Conservation (phyloP, 2,329 filamentous ascomycete genomes). For the Pseudohalonectria lignicola region DNA sequence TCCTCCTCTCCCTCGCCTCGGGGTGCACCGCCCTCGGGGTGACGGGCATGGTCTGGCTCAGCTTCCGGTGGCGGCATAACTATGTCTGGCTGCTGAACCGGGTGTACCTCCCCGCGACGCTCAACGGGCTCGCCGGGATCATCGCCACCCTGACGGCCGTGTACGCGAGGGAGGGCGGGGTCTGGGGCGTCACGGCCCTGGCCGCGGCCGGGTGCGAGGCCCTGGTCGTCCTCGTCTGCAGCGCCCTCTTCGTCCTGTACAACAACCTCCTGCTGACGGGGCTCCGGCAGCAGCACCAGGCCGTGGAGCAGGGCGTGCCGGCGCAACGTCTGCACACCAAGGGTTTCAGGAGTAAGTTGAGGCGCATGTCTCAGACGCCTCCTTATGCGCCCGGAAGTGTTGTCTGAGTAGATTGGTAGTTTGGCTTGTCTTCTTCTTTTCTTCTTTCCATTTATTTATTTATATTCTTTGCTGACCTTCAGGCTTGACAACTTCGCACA, state of each 20-base stretch:
- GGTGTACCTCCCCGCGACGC: slow-evolving; percentile 31
- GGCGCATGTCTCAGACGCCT: slow-evolving; percentile 1
- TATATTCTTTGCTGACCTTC: too few relatives aligned
- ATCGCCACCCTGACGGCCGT: slow-evolving; percentile 37
- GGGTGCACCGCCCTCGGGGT: slow-evolving; percentile 23
- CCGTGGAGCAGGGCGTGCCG: slow-evolving; percentile 3
- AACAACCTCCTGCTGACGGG: slow-evolving; percentile 18
- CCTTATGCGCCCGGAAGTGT: slow-evolving; percentile 14
- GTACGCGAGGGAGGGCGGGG: slow-evolving; percentile 32
- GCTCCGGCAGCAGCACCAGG: slow-evolving; percentile 17
- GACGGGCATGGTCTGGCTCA: slow-evolving; percentile 30
- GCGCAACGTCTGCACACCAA: not conserved
- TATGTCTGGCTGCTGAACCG: slow-evolving; percentile 43
- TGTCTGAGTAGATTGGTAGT: slow-evolving; percentile 9
- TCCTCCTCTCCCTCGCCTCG: slow-evolving; percentile 25
- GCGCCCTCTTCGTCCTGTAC: slow-evolving; percentile 17
- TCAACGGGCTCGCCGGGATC: slow-evolving; percentile 38
- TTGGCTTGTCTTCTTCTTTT: not conserved
- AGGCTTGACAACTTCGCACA: too few relatives aligned
- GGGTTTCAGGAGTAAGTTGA: slow-evolving; percentile 1
- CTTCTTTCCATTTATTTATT: not conserved
- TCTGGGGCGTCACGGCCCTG: slow-evolving; percentile 30
- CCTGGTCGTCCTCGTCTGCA: slow-evolving; percentile 13
- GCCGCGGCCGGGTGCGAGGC: slow-evolving; percentile 26
- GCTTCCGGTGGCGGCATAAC: slow-evolving; percentile 30